Conservation (phyloP, 2,329 filamentous ascomycete species). For the Thelonectria discophora region DNA sequence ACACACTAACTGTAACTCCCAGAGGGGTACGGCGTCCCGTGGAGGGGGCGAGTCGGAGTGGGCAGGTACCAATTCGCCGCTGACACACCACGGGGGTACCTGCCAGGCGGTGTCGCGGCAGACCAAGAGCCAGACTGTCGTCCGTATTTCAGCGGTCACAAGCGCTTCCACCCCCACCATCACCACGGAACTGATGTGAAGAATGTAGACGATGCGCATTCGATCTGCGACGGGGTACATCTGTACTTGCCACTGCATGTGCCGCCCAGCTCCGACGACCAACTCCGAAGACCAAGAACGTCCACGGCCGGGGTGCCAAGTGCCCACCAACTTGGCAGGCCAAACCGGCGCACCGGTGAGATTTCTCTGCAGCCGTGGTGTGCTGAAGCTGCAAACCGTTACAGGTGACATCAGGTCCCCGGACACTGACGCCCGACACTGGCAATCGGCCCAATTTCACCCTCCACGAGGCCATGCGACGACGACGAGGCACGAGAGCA, state of each 20-base stretch:
- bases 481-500: background rate
- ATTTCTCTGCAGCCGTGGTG: conserved; percentile 4
- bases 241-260: background rate
- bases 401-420: conserved; percentile 6
- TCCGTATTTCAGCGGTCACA: conserved; percentile 17
- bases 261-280: background rate
- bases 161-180: conserved; percentile 18
- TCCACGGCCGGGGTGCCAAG: background rate
- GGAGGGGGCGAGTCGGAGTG: conserved; percentile 9
- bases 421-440: conserved; percentile 17
- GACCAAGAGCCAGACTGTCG: background rate
- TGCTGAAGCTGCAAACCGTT: conserved; percentile 7
- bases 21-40: too few species aligned
- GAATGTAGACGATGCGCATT: conserved; percentile 1
- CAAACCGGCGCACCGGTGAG: conserved; percentile 18
- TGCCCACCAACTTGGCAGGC: background rate
- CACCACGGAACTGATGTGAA: background rate
- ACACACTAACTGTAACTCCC: too few species aligned
- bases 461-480: background rate
- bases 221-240: conserved; percentile 7
- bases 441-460: background rate
- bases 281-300: background rate
- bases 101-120: conserved; percentile 15
- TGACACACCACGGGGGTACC: conserved; percentile 11
- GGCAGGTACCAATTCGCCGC: conserved; percentile 19